phyloP scores from a whole-genome alignment of 805 yeast species.

The Debaryomyces hansenii region DNA sequence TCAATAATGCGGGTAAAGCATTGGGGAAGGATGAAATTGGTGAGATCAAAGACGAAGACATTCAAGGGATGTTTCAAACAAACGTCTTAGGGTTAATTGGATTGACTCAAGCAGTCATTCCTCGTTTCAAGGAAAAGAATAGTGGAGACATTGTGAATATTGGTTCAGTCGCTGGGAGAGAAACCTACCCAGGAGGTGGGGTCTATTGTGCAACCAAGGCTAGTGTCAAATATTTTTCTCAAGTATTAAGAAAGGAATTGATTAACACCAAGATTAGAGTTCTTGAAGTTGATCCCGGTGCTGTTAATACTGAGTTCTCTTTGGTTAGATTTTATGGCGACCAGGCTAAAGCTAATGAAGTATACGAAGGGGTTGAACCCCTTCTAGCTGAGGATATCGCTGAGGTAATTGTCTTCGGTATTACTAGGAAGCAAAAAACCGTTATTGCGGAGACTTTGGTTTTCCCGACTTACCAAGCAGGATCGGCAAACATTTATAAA shows the following conservation, averaged over 20 bases:
- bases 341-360: conserved; percentile 27
- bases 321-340: conserved; percentile 37
- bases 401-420: conserved; percentile 37
- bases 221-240: conserved; percentile 34
- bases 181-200: conserved; percentile 38
- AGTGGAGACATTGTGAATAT: conserved; percentile 38
- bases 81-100: conserved; percentile 37
- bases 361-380: conserved; percentile 36
- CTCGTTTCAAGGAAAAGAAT: conserved; percentile 33
- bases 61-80: conserved; percentile 37
- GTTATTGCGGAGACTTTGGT: conserved; percentile 41
- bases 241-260: conserved; percentile 36
- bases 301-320: conserved; percentile 40
- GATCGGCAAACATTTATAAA: conserved; percentile 24
- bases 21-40: conserved; percentile 35
- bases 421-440: conserved; percentile 32
- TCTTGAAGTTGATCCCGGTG: conserved; percentile 42
- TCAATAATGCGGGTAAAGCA: conserved; percentile 43
- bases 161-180: conserved; percentile 41
- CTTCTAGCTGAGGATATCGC: conserved; percentile 38
- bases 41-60: conserved; percentile 26
- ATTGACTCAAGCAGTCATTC: conserved; percentile 39
- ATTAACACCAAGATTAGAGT: conserved; percentile 37
- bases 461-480: conserved; percentile 40
- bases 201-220: conserved; percentile 41